These are phyloP conservation scores for Hypocrella siamensis DNA, from an alignment of 2,329 filamentous ascomycete genomes.

Conservation along the genomic window DNA sequence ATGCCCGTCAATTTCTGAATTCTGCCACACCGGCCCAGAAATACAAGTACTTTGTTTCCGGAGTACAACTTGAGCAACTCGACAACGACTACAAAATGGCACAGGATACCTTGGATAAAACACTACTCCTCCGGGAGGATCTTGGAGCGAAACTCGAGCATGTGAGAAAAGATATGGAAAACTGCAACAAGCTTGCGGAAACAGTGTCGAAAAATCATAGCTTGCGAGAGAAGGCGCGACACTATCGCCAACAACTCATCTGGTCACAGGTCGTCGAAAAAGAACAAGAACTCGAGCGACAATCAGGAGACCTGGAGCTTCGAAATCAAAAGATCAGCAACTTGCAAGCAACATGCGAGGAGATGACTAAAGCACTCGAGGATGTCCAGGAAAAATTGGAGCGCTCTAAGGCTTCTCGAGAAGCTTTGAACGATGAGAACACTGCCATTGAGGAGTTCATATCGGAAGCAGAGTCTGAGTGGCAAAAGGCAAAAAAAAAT, in stretches of 20 bases:
- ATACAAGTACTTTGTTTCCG: conserved; percentile 92
- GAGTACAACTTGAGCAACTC: conserved; percentile 82
- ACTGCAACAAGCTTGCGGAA: conserved; percentile 48
- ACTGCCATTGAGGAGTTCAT: conserved; percentile 27
- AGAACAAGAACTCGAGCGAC: conserved; percentile 37
- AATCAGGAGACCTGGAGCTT: conserved; percentile 12
- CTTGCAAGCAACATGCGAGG: conserved; percentile 13
- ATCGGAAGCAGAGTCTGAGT: conserved; percentile 30
- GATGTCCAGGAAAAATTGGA: conserved; percentile 28
- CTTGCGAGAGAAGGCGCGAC: conserved; percentile 43
- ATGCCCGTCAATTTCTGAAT: conserved; percentile 84
- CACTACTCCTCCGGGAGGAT: conserved; percentile 19
- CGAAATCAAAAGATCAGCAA: conserved; percentile 12
- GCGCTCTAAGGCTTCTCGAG: conserved; percentile 20
- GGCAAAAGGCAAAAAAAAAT: conserved; percentile 35
- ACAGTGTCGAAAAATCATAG: conserved; percentile 49
- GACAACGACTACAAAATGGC: conserved; percentile 83
- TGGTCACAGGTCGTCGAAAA: conserved; percentile 77
- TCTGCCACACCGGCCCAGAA: conserved; percentile 69
- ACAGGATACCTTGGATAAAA: conserved; percentile 61
- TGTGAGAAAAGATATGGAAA: conserved; percentile 30
- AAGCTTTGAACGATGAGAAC: conserved; percentile 28
- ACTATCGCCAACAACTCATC: conserved; percentile 52
- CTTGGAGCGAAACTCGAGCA: conserved; percentile 15
- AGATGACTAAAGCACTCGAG: conserved; percentile 33